These are phyloP conservation scores for Metschnikowia henanensis DNA, from an alignment of 805 yeast genomes.

Conservation along the genomic window DNA sequence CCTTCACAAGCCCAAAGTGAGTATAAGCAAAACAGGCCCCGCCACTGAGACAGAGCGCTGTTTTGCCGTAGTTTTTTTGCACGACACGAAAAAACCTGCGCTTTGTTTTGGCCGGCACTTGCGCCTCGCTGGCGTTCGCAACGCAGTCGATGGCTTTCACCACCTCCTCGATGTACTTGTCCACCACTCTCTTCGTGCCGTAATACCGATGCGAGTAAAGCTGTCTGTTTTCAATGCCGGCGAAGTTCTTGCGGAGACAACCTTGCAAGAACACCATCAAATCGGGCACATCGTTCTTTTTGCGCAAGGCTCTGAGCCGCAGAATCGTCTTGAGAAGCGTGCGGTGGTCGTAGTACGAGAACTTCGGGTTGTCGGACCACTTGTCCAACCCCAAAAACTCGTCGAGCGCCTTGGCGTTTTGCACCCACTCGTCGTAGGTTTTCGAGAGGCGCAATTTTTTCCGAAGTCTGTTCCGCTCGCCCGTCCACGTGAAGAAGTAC, in stretches of 20 bases:
- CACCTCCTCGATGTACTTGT: slow-evolving; percentile 54
- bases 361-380: slow-evolving; percentile 63
- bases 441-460: slow-evolving; percentile 47
- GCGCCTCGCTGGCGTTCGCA: slow-evolving; percentile 28
- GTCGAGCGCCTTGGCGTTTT: slow-evolving; percentile 59
- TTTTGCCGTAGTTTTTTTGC: slow-evolving; percentile 64
- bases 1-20: slow-evolving; percentile 76
- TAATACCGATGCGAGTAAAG: slow-evolving; percentile 73
- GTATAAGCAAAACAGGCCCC: slow-evolving; percentile 80
- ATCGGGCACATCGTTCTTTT: slow-evolving; percentile 37
- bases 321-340: slow-evolving; percentile 51
- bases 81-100: slow-evolving; percentile 54
- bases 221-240: slow-evolving; percentile 72
- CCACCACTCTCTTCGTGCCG: slow-evolving; percentile 67
- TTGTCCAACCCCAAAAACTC: slow-evolving; percentile 54
- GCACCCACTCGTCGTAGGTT: slow-evolving; percentile 62
- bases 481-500: slow-evolving; percentile 58
- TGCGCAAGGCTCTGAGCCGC: slow-evolving; percentile 39
- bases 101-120: slow-evolving; percentile 43
- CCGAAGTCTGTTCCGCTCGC: slow-evolving; percentile 51
- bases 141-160: slow-evolving; percentile 47
- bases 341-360: slow-evolving; percentile 67
- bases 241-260: slow-evolving; percentile 71
- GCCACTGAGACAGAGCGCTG: slow-evolving; percentile 73
- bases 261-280: slow-evolving; percentile 58